These are phyloP conservation scores for Theileria orientalis DNA, from an alignment of 169 alveolate genomes.

Conservation along the genomic window DNA sequence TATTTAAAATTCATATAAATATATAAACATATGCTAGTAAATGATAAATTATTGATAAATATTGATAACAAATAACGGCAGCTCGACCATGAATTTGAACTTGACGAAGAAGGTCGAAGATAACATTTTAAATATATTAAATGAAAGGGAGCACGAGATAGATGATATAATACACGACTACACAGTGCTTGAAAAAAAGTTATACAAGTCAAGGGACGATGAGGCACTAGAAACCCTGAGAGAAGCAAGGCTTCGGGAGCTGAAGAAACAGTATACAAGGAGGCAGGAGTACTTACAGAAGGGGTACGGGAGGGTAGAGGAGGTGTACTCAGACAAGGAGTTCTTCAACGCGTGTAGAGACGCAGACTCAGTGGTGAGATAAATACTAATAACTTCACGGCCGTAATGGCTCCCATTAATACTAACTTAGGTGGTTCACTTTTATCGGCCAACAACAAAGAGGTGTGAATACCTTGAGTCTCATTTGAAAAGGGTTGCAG, in stretches of 20 bases:
- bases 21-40: background rate
- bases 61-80: background rate
- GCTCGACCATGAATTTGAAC: background rate
- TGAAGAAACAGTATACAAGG: conserved; percentile 65
- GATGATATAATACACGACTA: conserved; percentile 64
- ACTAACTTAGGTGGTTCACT: conserved; percentile 64
- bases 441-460: conserved; percentile 76
- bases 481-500: conserved; percentile 62
- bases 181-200: conserved; percentile 59
- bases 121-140: conserved; percentile 58
- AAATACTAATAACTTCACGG: background rate
- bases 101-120: conserved; percentile 42
- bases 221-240: conserved; percentile 69
- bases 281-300: conserved; percentile 59
- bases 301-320: conserved; percentile 73
- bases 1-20: background rate
- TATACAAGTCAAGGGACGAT: conserved; percentile 69
- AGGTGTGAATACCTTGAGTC: conserved; percentile 72
- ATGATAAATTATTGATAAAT: background rate
- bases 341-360: conserved; percentile 73
- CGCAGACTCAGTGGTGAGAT: conserved; percentile 66
- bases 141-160: conserved; percentile 72
- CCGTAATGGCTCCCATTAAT: background rate
- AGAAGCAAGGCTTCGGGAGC: conserved; percentile 68
- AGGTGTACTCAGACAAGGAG: conserved; percentile 72